Base-by-base conservation (phyloP, 75 land plant genomes). In the Isoetes taiwanensis region DNA sequence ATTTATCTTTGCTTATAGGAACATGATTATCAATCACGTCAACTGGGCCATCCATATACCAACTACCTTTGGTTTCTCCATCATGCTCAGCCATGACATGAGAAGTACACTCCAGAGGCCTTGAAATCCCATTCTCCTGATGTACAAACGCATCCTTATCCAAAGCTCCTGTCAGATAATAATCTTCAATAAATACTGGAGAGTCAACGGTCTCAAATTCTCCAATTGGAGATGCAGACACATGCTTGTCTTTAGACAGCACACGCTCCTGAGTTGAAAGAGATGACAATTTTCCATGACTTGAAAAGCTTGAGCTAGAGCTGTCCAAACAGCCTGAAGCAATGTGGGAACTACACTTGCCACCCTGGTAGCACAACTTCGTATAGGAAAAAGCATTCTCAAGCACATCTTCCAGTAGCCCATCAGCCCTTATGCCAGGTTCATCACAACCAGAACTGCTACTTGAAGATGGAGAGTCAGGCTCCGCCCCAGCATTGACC, bases 11-110 rank as follows among this genome's bases (percentile, higher is more conserved):
- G 40, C 43, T 52, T 69, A 70, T 28, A 28, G 83, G 70, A 30
- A 83, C 61, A 71, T 91, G 89, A 48, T 86, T 61, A 56, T 87
- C 95, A 11, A 80, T 57, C 58, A 91, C 60, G 21, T 31, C 63
- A 26, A 81, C 52, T 8, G 63, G 29, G 29, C 63, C 41, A 21
- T 72, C 74, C 30, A 54, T 59, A 58, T 87, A 91, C 97, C 97
- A 91, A 24, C 83, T 81, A 77, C 80, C 68, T 12, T 55, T 63
- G 52, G 67, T 64, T 38, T 52, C 63, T 16, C 25, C 37, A 55
- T 43, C 23, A 52, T 58, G 64, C 31, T 5, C 40, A 26, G 30
- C 2, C 5, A 54, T 6, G 30, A 25, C 3, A 6, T 14, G 31
- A 8, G 25, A 28, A 24, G 12, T 28, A 23, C 29, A 16, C n/a